These are phyloP conservation scores for Boletellus emodensis DNA, from an alignment of 768 basidiomycete species.

Conservation along the genomic window DNA sequence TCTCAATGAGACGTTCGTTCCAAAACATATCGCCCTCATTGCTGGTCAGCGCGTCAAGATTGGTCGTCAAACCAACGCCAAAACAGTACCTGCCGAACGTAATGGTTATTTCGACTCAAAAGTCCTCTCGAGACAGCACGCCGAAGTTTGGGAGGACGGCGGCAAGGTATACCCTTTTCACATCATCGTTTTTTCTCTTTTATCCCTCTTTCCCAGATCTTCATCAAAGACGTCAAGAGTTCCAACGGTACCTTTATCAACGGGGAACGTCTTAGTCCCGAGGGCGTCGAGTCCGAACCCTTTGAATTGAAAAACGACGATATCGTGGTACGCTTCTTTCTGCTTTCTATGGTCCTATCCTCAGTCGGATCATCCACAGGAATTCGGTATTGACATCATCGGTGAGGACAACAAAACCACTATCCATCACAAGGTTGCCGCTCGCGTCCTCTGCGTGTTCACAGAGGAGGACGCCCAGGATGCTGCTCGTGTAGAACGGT, in stretches of 20 bases:
- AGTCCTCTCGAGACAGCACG: slow-evolving; percentile 89
- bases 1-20: slow-evolving; percentile 89
- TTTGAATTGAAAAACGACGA: slow-evolving; percentile 94
- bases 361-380: slow-evolving; percentile 42
- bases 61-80: slow-evolving; percentile 92
- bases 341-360: slow-evolving; percentile 1
- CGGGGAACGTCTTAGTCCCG: slow-evolving; percentile 83
- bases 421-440: slow-evolving; percentile 97
- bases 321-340: slow-evolving; percentile 69
- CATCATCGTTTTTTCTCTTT: slow-evolving; percentile 3
- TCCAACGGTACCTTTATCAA: slow-evolving; percentile 99
- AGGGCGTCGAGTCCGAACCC: slow-evolving; percentile 88
- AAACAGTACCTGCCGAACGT: slow-evolving; percentile 86
- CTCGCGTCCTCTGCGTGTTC: slow-evolving; percentile 87
- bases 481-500: slow-evolving; percentile 33
- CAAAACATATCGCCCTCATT: slow-evolving; percentile 86
- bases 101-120: slow-evolving; percentile 99
- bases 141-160: slow-evolving; percentile 95
- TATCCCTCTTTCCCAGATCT: slow-evolving; percentile 57
- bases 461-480: slow-evolving; percentile 78
- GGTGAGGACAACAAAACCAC: slow-evolving; percentile 98
- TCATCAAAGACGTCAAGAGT: slow-evolving; percentile 96
- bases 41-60: slow-evolving; percentile 75
- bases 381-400: slow-evolving; percentile 99
- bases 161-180: slow-evolving; percentile 58